phyloP scores from a whole-genome alignment of 106 monocot genomes.

The Dioscorea alata region DNA sequence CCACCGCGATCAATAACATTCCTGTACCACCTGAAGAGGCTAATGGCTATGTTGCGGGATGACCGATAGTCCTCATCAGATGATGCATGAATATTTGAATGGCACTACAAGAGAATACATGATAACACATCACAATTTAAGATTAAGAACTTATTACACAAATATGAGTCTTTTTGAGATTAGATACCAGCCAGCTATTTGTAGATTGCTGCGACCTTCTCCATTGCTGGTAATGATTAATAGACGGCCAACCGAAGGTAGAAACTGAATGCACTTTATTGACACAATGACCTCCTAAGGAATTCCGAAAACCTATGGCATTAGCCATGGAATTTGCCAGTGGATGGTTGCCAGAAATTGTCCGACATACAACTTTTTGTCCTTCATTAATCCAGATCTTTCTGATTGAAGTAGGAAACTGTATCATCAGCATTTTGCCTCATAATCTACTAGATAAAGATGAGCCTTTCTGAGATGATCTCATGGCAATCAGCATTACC shows the following conservation, averaged over 20 bases:
- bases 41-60: constrained; percentile 77
- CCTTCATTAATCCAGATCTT: constrained; percentile 11
- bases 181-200: constrained; percentile 29
- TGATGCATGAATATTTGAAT: constrained; percentile 49
- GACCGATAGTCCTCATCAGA: constrained; percentile 78
- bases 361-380: background rate
- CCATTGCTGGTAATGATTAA: too few species aligned
- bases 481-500: too few species aligned
- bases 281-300: constrained; percentile 15
- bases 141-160: too few species aligned
- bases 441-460: constrained; percentile 15
- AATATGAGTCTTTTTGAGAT: too few species aligned
- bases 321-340: constrained; percentile 11
- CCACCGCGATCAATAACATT: constrained; percentile 79
- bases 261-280: constrained; percentile 2
- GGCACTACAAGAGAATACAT: constrained; percentile 20
- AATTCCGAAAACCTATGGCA: constrained; percentile 5
- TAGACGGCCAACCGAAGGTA: too few species aligned
- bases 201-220: constrained; percentile 12
- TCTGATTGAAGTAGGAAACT: constrained; percentile 8
- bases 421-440: constrained; percentile 28
- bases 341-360: background rate
- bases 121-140: too few species aligned
- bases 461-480: too few species aligned
- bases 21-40: constrained; percentile 62